phyloP scores from a whole-genome alignment of 2,329 filamentous ascomycete genomes.

The Ploettnerulaceae sp. region DNA sequence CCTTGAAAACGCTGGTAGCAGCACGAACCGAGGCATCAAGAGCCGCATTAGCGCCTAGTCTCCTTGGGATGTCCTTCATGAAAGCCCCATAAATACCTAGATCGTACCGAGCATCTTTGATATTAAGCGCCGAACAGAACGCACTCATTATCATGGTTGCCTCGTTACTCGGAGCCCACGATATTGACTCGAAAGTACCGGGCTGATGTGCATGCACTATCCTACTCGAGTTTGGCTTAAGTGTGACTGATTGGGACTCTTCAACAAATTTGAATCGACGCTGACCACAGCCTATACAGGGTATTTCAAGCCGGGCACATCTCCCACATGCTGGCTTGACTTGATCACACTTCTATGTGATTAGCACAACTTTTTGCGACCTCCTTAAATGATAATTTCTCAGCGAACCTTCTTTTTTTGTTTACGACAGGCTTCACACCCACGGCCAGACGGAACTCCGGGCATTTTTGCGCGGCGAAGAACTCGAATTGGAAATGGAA shows the following conservation, averaged over 20 bases:
- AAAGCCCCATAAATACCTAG: constrained; percentile 44
- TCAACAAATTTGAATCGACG: constrained; percentile 5
- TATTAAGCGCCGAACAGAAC: constrained; percentile 34
- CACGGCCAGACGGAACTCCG: constrained; percentile 5
- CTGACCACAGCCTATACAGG: neutral
- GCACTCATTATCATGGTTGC: constrained; percentile 21
- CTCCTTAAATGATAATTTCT: too few species aligned
- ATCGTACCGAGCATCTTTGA: constrained; percentile 44
- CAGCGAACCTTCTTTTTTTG: constrained; percentile 7
- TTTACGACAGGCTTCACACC: constrained; percentile 5
- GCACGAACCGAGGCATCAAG: constrained; percentile 26
- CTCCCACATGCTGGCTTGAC: neutral
- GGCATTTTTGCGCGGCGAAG: constrained; percentile 4
- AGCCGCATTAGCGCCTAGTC: constrained; percentile 42
- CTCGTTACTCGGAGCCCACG: constrained; percentile 32
- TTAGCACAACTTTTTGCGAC: neutral
- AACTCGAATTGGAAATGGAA: constrained; percentile 1
- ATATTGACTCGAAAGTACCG: neutral
- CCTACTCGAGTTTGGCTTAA: neutral
- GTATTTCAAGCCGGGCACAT: constrained; percentile 1
- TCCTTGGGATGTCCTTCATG: constrained; percentile 41
- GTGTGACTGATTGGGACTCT: neutral
- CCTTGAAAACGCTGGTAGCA: neutral
- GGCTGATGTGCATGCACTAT: neutral
- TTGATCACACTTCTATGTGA: constrained; percentile 1